These are phyloP conservation scores for Haplosporangium sp. DNA, from an alignment of 371 early-diverging fungal species.

Conservation along the genomic window DNA sequence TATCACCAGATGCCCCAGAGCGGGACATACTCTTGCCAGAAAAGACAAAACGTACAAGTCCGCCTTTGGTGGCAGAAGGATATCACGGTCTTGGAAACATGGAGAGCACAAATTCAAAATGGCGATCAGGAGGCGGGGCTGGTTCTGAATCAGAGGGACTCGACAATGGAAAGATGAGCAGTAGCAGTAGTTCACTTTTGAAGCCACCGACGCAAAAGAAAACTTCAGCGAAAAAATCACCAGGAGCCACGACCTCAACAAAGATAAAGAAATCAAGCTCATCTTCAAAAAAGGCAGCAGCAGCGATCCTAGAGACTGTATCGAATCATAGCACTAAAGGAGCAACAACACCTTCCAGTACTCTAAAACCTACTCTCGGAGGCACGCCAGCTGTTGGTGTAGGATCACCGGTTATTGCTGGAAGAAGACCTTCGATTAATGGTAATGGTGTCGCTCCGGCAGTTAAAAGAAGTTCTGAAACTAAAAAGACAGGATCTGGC, in stretches of 20 bases:
- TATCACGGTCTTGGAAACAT: conserved; percentile 34
- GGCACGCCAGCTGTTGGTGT: conserved; percentile 22
- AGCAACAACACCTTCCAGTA: conserved; percentile 24
- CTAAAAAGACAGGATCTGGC: conserved; percentile 24
- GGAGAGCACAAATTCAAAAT: conserved; percentile 25
- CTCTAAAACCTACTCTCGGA: conserved; percentile 14
- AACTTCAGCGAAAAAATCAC: conserved; percentile 33
- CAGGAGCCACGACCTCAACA: conserved; percentile 9
- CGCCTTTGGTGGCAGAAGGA: conserved; percentile 51
- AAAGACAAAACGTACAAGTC: conserved; percentile 46
- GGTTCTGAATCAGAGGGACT: conserved; percentile 53
- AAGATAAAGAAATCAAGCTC: conserved; percentile 19
- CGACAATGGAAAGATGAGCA: conserved; percentile 43
- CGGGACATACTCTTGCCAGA: conserved; percentile 57
- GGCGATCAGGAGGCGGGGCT: conserved; percentile 45
- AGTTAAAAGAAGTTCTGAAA: conserved; percentile 24
- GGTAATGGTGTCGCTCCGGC: conserved; percentile 18
- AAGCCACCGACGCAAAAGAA: conserved; percentile 40
- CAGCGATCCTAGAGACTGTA: conserved; percentile 33
- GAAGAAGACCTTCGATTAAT: conserved; percentile 36
- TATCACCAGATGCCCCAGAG: conserved; percentile 64
- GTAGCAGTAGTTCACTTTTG: conserved; percentile 10
- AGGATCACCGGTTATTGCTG: conserved; percentile 27
- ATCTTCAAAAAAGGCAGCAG: conserved; percentile 23
- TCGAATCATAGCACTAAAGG: conserved; percentile 34